Base-by-base conservation (phyloP, 2,329 filamentous ascomycete genomes). In the Pseudogymnoascus destructans region DNA sequence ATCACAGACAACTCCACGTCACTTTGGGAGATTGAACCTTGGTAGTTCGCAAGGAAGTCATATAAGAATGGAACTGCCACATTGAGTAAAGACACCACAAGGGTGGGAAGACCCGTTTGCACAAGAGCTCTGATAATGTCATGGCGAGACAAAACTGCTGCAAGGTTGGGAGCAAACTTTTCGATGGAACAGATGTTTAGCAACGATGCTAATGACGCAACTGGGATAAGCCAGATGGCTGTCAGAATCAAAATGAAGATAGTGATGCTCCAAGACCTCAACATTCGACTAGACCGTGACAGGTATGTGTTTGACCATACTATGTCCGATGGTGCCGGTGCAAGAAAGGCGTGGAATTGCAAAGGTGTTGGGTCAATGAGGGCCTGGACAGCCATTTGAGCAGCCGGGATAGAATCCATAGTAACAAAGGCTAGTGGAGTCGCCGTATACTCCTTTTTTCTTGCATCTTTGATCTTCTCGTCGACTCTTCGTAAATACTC, bases 381-480 rank as follows among this genome's bases (percentile, higher is more conserved):
- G 3, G 93, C 91, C 71, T 98, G 93, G 42, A 95, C 89, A 21
- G 91, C 89, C 90, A 97, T 95, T 73, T 98, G 93, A 64, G 82
- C 85, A 30, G 91, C 86, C 11, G 91, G 88, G 55, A 95, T 93
- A 3, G 89, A 93, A 73, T 96, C 89, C 89, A 98, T 95, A 0
- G 93, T 97, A 36, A 98, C 88, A 70, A 98, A 96, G 0, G 95
- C 95, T 61, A 95, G 79, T 55, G 92, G 86, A 0, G 85, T 91
- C 0, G 93, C 78, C 5, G 79, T 74, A 66, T 90, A 97, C 3
- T 86, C 79, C 69, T 88, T 87, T 66, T 82, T 81, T 25, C 93
- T 82, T 9, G 89, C 81, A 6, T 73, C 72, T 6, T 73, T 71
- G 56, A 98, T 89, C 63, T 84, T 79, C 55, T 88, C 86, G 64